Evolutionary conservation across 2,329 filamentous ascomycete genomes (phyloP), one percentile per base, ranked within the genome.

Genomic region (Paramyrothecium roridum): DNA sequence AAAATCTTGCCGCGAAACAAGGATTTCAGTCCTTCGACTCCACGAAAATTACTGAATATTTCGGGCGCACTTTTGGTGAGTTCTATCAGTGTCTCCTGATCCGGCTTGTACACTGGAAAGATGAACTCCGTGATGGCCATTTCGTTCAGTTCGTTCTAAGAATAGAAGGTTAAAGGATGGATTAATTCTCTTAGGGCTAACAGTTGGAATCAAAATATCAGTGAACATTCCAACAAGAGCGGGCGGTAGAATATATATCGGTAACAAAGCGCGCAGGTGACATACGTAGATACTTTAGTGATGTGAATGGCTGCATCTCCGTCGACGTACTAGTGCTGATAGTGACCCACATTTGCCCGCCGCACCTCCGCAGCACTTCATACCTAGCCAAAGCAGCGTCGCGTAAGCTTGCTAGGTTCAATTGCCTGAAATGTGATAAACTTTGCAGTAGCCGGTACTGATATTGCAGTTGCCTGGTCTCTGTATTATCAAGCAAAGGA

Each of bases 111-210:
- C 23, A 26, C 34, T 17, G 53, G 53, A 21, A 54, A 54, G n/a
- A 54, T 22, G 12, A 54, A 47, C 50, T 54, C 53, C 10, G 53
- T 54, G 30, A 54, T 33, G 12, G 53, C 37, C 53, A 54, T 54
- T 23, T 50, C 50, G 53, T 45, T 49, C 26, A 43, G 37, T 43
- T 10, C 48, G 22, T 19, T 17, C 17, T 20, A 17, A 23, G n/a
- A 26, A 6, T 30, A 30, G 21, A 47, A 40, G 21, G 20, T 52
- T 2, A 8, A 52, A 34, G 21, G 19, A 45, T 22, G 50, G 17
- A n/a, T 19, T 37, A 46, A 17, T 4, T 30, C 10, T 30, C 6
- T 30, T 30, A 30, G 26, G 10, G 26, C 26, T 30, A 30, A 10
- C 26, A 30, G 26, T 30, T 30, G 26, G 26, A 10, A 6, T 30